Conservation (phyloP, 1,284 basidiomycete genomes). For the Trichosporon ovoides region DNA sequence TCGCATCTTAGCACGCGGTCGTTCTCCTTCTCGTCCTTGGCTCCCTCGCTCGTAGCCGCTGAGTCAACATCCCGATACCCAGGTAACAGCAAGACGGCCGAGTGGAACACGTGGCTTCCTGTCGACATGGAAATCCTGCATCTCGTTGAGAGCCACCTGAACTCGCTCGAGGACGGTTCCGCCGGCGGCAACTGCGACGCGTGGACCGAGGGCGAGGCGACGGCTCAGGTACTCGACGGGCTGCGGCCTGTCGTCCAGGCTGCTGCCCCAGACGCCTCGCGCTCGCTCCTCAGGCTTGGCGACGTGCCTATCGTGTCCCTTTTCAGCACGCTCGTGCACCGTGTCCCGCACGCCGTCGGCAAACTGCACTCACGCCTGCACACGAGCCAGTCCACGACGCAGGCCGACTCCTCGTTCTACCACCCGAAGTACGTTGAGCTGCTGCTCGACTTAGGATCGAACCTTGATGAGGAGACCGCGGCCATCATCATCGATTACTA, state of each 20-base stretch:
- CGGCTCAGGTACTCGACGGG: slow-evolving; percentile 34
- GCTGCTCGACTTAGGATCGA: slow-evolving; percentile 43
- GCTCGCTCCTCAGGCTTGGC: slow-evolving; percentile 8
- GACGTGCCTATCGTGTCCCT: slow-evolving; percentile 20
- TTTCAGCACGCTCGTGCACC: slow-evolving; percentile 32
- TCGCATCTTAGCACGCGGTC: slow-evolving; percentile 14
- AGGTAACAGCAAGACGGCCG: slow-evolving; percentile 20
- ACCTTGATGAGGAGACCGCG: slow-evolving; percentile 48
- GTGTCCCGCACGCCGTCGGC: slow-evolving; percentile 37
- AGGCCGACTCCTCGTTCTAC: slow-evolving; percentile 21
- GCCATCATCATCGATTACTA: slow-evolving; percentile 50
- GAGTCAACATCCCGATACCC: slow-evolving; percentile 31
- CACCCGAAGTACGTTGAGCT: slow-evolving; percentile 46
- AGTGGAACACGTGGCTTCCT: slow-evolving; percentile 31
- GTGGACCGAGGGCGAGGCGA: slow-evolving; percentile 41
- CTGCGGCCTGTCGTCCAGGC: slow-evolving; percentile 27
- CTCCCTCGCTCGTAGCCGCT: slow-evolving; percentile 34
- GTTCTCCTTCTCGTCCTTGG: slow-evolving; percentile 31
- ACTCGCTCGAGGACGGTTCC: slow-evolving; percentile 21
- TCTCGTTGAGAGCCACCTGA: slow-evolving; percentile 39
- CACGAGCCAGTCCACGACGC: neutral
- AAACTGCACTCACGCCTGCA: slow-evolving; percentile 29
- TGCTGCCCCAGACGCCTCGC: slow-evolving; percentile 6
- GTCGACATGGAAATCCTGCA: slow-evolving; percentile 43
- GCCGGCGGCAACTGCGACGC: slow-evolving; percentile 28